These are phyloP conservation scores for Pharus latifolius DNA, from an alignment of 176 grass and related monocot genomes.

Conservation along the genomic window DNA sequence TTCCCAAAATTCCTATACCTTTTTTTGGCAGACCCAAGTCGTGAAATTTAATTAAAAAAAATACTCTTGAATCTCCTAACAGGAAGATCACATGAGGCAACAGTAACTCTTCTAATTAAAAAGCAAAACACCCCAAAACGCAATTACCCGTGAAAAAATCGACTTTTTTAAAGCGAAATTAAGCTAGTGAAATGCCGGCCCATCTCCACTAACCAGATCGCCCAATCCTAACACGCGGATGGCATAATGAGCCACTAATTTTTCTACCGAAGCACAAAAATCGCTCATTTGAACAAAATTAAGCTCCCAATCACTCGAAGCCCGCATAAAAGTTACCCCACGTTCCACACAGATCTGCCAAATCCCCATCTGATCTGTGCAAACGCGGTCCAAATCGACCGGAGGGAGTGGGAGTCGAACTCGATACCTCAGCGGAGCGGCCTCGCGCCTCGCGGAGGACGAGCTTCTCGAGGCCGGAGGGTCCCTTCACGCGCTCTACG, in stretches of 20 bases:
- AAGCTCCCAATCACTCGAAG: neutral
- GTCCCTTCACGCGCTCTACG: slow-evolving; percentile 27
- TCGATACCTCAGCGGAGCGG: slow-evolving; percentile 37
- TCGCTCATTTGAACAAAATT: neutral
- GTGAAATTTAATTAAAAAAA: neutral
- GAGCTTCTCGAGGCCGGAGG: slow-evolving; percentile 42
- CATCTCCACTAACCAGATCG: neutral
- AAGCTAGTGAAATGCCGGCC: neutral
- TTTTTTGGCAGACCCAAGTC: neutral
- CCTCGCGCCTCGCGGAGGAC: slow-evolving; percentile 28
- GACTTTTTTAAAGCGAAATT: neutral
- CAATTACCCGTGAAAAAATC: no score
- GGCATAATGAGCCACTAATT: neutral
- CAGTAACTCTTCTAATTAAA: neutral
- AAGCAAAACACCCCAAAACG: neutral
- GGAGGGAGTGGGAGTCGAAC: neutral
- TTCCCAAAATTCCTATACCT: neutral
- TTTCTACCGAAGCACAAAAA: neutral
- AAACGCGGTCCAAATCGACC: neutral
- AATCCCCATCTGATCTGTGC: neutral
- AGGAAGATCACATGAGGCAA: neutral
- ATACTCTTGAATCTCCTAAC: neutral
- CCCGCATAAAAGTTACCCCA: neutral
- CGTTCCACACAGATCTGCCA: neutral
- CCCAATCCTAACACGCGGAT: neutral